Evolutionary conservation across 2,329 filamentous ascomycete species (phyloP).

Genomic region (Coniochaeta sp.): DNA sequence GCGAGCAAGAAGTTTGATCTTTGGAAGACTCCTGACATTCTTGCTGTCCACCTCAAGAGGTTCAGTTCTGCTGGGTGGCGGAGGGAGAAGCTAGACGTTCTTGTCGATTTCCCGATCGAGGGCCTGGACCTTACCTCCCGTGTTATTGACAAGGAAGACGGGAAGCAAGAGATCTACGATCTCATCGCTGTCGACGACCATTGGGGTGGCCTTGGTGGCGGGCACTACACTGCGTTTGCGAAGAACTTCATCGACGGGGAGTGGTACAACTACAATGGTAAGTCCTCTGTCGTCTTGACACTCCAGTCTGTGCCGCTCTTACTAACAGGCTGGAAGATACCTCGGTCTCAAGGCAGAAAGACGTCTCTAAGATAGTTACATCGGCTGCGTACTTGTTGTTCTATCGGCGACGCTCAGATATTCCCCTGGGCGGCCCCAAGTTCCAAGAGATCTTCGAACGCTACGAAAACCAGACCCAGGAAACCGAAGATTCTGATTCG

Average conservation of each 20-base stretch:
- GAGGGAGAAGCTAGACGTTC: constrained; percentile 83
- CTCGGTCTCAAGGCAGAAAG: constrained; percentile 53
- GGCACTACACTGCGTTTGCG: constrained; percentile 92
- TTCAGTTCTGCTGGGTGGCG: constrained; percentile 81
- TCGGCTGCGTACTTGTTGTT: constrained; percentile 86
- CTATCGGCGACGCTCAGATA: constrained; percentile 76
- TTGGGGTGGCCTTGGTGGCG: constrained; percentile 85
- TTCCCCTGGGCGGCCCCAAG: constrained; percentile 69
- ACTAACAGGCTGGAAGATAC: constrained; percentile 59
- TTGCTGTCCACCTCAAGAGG: constrained; percentile 90
- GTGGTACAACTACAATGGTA: constrained; percentile 98
- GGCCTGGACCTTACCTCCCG: constrained; percentile 74
- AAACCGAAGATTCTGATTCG: constrained; percentile 40
- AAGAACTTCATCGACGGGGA: constrained; percentile 83
- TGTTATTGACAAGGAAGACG: constrained; percentile 72
- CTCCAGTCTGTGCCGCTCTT: neutral
- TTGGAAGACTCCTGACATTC: constrained; percentile 92
- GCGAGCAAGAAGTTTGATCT: constrained; percentile 96
- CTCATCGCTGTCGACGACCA: constrained; percentile 95
- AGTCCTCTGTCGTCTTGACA: constrained; percentile 21
- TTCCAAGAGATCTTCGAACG: constrained; percentile 64
- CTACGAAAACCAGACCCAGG: constrained; percentile 44
- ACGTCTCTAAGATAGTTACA: constrained; percentile 59
- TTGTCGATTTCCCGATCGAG: constrained; percentile 87
- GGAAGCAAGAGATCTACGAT: constrained; percentile 81